Evolutionary conservation across 805 yeast species (phyloP).

Genomic region (Schwanniomyces yamadae): DNA sequence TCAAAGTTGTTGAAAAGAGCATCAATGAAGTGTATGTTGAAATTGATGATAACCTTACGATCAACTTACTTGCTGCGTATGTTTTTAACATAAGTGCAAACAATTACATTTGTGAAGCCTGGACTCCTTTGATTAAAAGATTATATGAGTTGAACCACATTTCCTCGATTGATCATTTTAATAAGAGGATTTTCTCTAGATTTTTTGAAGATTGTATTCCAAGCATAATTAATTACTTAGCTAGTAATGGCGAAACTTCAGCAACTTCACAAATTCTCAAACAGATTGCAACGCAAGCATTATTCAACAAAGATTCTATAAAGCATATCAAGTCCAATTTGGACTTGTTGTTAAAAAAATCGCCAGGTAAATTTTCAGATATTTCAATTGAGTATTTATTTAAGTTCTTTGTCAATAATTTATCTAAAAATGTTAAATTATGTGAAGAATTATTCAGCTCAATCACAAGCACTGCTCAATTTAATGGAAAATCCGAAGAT

Average conservation of each 20-base stretch:
- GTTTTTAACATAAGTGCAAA: constrained; percentile 7
- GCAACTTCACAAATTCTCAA: constrained; percentile 1
- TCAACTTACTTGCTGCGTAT: constrained; percentile 25
- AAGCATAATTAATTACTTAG: constrained; percentile 8
- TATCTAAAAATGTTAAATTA: constrained; percentile 32
- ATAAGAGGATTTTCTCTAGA: constrained; percentile 30
- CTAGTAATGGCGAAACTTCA: background rate
- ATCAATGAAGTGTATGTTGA: constrained; percentile 25
- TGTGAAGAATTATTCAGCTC: constrained; percentile 51
- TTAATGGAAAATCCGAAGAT: constrained; percentile 39
- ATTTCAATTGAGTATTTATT: constrained; percentile 19
- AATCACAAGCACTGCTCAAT: constrained; percentile 30
- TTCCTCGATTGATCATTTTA: constrained; percentile 19
- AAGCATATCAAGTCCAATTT: constrained; percentile 26
- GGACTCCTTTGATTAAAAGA: constrained; percentile 25
- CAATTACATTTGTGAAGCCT: constrained; percentile 11
- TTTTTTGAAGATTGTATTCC: constrained; percentile 27
- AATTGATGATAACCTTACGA: constrained; percentile 30
- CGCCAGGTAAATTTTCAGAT: constrained; percentile 6
- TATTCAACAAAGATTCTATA: constrained; percentile 14
- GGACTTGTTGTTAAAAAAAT: constrained; percentile 26
- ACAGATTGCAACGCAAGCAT: constrained; percentile 5
- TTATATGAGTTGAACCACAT: constrained; percentile 23
- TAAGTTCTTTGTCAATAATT: constrained; percentile 25
- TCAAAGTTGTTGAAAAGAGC: constrained; percentile 18